Base-by-base conservation (phyloP, 2,329 filamentous ascomycete genomes). In the Bipolaris sorokiniana region DNA sequence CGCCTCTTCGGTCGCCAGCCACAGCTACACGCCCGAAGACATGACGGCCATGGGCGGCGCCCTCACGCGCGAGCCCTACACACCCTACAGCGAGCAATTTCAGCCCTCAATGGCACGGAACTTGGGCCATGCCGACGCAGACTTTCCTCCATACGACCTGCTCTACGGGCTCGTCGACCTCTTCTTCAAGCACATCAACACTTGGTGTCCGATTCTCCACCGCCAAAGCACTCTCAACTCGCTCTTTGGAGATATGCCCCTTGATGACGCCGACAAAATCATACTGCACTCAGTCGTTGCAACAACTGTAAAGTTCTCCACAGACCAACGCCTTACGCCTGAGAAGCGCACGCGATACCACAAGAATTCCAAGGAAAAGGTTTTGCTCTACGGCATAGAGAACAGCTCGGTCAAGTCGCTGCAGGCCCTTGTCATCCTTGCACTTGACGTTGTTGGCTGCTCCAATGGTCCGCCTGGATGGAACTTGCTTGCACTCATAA, bases 391-490 rank as follows among this genome's bases (percentile, higher is more conserved):
- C 68, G 92, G 92, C 4, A 84, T 97, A 67, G 92, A 96, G 68
- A 92, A 95, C 66, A 93, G 91, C 11, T 95, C 92, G 0, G 91
- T 97, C 56, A 94, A 92, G 74, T 88, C 91, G 1, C 81, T 97
- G 5, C 92, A 97, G 72, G 92, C 93, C 5, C 80, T 97, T 6
- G 91, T 96, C 1, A 95, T 97, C 48, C 80, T 97, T 5, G 91
- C 92, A 0, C 79, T 97, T 10, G 92, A 97, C 70, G 83, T 96
- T 22, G 89, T 92, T 31, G 93, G 93, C 7, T 90, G 86, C 66
- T 92, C 92, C 36, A 96, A 97, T 72, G 93, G 93, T 0, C 92
- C 92, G 2, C 92, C 92, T 0, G 92, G 91, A 2, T 96, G 92
- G 92, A 96, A 96, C 70, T 84, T 97, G 56, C 86, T 97, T 75